Conservation (phyloP, 176 grass and related monocot genomes). For the Eleusine coracana region DNA sequence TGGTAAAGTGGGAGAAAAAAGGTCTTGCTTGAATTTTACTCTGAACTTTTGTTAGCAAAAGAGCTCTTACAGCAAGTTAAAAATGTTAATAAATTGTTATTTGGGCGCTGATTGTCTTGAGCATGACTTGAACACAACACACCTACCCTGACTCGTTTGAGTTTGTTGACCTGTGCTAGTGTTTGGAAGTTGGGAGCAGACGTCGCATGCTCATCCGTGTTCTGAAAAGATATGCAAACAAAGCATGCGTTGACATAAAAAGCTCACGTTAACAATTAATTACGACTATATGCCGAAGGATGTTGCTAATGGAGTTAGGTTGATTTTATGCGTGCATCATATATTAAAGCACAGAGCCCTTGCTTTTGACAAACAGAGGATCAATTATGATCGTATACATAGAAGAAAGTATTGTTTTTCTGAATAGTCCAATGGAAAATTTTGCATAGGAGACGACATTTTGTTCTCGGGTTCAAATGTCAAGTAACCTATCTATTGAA, state of each 20-base stretch:
- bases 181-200: constrained; percentile 26
- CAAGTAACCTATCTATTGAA: constrained; percentile 23
- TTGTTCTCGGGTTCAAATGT: constrained; percentile 22
- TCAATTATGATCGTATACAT: constrained; percentile 9
- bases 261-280: background rate
- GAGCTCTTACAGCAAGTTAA: background rate
- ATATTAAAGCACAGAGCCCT: constrained; percentile 16
- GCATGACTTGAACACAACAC: background rate
- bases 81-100: background rate
- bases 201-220: constrained; percentile 6
- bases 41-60: background rate
- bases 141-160: constrained; percentile 27
- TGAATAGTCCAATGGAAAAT: background rate
- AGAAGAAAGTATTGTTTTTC: constrained; percentile 1
- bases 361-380: constrained; percentile 25
- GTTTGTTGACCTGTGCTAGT: constrained; percentile 36
- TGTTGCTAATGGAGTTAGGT: constrained; percentile 32
- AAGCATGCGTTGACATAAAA: constrained; percentile 26
- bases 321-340: constrained; percentile 9
- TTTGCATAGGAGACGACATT: background rate
- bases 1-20: background rate
- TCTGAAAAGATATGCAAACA: constrained; percentile 10
- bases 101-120: background rate
- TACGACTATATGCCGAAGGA: constrained; percentile 7
- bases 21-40: constrained; percentile 10